Conservation (phyloP, 2,329 filamentous ascomycete genomes). For the Cadophora sp. region DNA sequence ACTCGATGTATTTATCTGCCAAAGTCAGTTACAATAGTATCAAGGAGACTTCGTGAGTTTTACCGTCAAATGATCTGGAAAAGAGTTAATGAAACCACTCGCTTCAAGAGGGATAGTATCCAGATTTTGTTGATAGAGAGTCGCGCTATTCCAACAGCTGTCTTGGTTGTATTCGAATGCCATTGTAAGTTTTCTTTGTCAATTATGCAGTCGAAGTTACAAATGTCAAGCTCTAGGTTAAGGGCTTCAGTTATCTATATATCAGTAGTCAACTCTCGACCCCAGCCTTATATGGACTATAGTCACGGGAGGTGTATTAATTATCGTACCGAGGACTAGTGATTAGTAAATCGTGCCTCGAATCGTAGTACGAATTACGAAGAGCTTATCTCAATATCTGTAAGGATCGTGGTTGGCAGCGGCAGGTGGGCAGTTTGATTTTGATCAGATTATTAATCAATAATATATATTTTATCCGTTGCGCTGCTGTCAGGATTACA, state of each 20-base stretch:
- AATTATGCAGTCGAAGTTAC: background rate
- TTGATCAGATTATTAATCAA: no score
- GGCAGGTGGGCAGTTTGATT: no score
- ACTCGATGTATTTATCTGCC: slow-evolving; percentile 12
- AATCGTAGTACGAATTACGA: no score
- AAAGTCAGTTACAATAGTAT: background rate
- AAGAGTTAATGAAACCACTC: slow-evolving; percentile 2
- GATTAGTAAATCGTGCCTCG: no score
- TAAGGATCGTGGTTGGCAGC: no score
- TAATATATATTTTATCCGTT: no score
- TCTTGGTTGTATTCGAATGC: slow-evolving; percentile 18
- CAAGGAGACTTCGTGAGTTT: background rate
- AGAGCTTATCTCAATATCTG: no score
- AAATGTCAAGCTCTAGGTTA: background rate
- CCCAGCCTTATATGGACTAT: background rate
- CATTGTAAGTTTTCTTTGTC: slow-evolving; percentile 5
- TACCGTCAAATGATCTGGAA: slow-evolving; percentile 1
- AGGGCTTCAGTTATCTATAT: slow-evolving; percentile 11
- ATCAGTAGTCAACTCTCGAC: background rate
- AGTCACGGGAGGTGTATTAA: background rate
- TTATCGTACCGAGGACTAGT: no score
- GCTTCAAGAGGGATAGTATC: slow-evolving; percentile 10
- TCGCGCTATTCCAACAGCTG: slow-evolving; percentile 12
- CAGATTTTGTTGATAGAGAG: slow-evolving; percentile 13
- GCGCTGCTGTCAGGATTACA: no score